Conservation (phyloP, 116 monocot species). For the Dioscorea cayenensis region DNA sequence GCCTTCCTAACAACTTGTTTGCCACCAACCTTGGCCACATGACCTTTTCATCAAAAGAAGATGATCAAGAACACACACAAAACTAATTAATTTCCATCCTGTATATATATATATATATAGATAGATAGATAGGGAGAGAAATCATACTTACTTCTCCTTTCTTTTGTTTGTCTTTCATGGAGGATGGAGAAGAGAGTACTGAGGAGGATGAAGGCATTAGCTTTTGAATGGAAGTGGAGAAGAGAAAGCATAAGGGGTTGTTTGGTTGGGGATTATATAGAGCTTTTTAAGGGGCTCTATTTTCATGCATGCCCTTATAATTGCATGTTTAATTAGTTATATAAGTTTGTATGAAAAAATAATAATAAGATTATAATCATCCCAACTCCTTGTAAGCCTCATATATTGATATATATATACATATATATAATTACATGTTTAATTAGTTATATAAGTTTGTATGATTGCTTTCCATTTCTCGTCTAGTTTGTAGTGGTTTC, state of each 20-base stretch:
- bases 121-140: not conserved
- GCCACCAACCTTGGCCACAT: conserved; percentile 24
- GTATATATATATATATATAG: not conserved
- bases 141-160: conserved; percentile 4
- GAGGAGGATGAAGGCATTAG: not conserved
- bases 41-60: conserved; percentile 4
- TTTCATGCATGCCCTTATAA: not conserved
- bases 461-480: no score
- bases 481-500: no score
- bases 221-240: not conserved
- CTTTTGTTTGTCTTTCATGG: not conserved
- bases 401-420: no score
- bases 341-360: no score
- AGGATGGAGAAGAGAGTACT: not conserved
- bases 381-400: no score
- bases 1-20: conserved; percentile 23
- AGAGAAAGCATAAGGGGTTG: not conserved
- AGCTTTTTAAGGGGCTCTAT: not conserved
- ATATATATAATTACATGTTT: no score
- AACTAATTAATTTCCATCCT: not conserved
- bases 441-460: no score
- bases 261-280: not conserved
- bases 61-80: not conserved
- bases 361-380: no score
- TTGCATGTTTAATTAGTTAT: no score